A percentile compares a stretch with the other conserved stretches of the same genome.
phyloP scores from a whole-genome alignment of 345 rosid genomes.

The Hypericum androsaemum region DNA sequence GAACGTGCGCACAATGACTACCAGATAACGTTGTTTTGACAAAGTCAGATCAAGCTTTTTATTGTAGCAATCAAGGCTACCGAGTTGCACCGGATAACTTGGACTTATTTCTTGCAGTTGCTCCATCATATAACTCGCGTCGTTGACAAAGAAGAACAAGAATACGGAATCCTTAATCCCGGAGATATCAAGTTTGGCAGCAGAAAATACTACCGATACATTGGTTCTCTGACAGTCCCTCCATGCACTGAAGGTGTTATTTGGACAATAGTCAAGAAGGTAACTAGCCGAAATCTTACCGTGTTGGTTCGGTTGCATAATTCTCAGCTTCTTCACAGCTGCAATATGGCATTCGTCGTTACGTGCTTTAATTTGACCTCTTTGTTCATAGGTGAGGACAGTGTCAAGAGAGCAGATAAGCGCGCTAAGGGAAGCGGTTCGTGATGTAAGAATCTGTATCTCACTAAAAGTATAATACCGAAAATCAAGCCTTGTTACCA shows the following conservation, averaged over 20 bases:
- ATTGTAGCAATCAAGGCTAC: too few species aligned
- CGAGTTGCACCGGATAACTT: too few species aligned
- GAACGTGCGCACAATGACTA: constrained; percentile 19
- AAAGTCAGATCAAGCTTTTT: too few species aligned
- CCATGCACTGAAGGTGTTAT: constrained; percentile 68
- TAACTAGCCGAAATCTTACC: neutral
- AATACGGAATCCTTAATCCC: constrained; percentile 42
- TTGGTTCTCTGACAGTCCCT: constrained; percentile 64
- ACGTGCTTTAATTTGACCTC: neutral
- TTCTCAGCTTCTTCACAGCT: too few species aligned
- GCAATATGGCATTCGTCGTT: too few species aligned
- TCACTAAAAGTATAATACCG: too few species aligned
- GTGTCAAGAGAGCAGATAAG: constrained; percentile 49
- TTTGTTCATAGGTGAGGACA: constrained; percentile 39
- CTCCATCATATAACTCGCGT: constrained; percentile 24
- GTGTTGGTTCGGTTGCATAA: too few species aligned
- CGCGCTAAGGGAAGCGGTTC: constrained; percentile 38
- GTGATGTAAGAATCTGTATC: constrained; percentile 41
- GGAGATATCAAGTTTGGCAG: constrained; percentile 35
- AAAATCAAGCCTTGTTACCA: too few species aligned
- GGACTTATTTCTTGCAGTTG: constrained; percentile 22
- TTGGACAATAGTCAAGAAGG: constrained; percentile 56
- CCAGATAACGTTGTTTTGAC: too few species aligned
- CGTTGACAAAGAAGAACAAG: constrained; percentile 17
- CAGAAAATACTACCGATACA: constrained; percentile 49